Base-by-base conservation (phyloP, 768 basidiomycete genomes). In the Phallus indusiatus region DNA sequence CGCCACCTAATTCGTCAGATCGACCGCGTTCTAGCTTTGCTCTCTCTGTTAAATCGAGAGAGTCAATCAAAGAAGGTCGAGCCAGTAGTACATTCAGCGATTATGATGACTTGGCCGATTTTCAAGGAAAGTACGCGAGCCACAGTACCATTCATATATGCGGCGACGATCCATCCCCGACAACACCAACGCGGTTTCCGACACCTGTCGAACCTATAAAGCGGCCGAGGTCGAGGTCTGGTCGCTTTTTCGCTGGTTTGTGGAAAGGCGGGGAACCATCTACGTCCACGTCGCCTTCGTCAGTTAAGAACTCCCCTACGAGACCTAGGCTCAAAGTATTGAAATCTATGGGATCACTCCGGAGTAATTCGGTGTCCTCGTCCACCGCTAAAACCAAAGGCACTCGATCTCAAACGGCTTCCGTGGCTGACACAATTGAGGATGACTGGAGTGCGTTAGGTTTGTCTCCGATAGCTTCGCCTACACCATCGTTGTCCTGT, bases 41-140 rank as follows among this genome's bases (percentile, higher is more conserved):
- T n/a, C 7, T 35, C n/a, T 49, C 53, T 16, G 17, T 49, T 17
- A 35, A 51, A 22, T 53, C 61, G 20, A 61, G 48, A 51, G 21
- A 60, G 18, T 58, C 60, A 57, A 17, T 64, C 18, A 51, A 59
- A 52, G 17, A n/a, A 12, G 36, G 21, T 21, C 78, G 89, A 18
- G 86, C 84, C 53, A 92, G 90, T 63, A 81, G 79, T 16, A 86
- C 86, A 1, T 89, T 88, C 70, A 90, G 88, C 67, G 90, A 92
- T 64, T 94, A 93, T 63, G 90, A 94, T 62, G 90, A 94, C 71
- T 70, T 94, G 51, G 77, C 82, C 20, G 90, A 94, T 67, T 94
- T 94, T 55, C 87, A 91, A 34, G 90, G 90, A 47, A 80, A 86
- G 9, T 94, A 92, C 63, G 88, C 86, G 64, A 91, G 90, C 66